These are phyloP conservation scores for Tricladium varicosporioides DNA, from an alignment of 2,329 filamentous ascomycete species.

Conservation along the genomic window DNA sequence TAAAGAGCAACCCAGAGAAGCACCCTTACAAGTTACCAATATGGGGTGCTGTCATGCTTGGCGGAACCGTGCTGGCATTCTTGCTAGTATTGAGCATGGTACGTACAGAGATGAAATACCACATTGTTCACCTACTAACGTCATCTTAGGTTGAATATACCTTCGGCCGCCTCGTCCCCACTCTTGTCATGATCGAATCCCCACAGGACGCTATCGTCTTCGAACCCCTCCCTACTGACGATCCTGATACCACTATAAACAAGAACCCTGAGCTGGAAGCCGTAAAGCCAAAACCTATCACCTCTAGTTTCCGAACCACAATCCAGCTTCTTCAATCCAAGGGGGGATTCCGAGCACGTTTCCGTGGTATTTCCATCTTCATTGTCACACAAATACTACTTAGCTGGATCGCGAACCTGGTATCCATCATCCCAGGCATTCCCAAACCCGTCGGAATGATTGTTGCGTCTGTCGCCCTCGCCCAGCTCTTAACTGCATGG, in stretches of 20 bases:
- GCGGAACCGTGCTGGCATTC: slow-evolving; percentile 9
- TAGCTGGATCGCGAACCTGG: slow-evolving; percentile 33
- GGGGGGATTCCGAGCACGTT: slow-evolving; percentile 63
- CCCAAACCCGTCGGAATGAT: slow-evolving; percentile 49
- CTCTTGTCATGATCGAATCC: slow-evolving; percentile 63
- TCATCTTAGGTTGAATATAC: slow-evolving; percentile 52
- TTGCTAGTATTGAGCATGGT: slow-evolving; percentile 17
- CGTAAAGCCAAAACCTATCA: slow-evolving; percentile 56
- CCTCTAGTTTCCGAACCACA: slow-evolving; percentile 56
- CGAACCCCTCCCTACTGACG: slow-evolving; percentile 37
- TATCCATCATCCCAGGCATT: slow-evolving; percentile 41
- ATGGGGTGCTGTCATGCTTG: slow-evolving; percentile 24
- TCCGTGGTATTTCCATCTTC: slow-evolving; percentile 63
- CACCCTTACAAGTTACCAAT: slow-evolving; percentile 18
- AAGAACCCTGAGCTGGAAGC: slow-evolving; percentile 42
- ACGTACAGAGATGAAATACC: slow-evolving; percentile 5
- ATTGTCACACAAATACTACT: slow-evolving; percentile 45
- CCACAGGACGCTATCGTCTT: slow-evolving; percentile 49
- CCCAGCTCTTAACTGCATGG: slow-evolving; percentile 74
- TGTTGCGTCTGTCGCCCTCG: slow-evolving; percentile 57
- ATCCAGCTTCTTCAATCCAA: slow-evolving; percentile 59
- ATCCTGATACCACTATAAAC: slow-evolving; percentile 31
- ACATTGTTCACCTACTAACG: slow-evolving; percentile 10
- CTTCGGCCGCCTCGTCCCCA: slow-evolving; percentile 56
- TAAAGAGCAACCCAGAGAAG: not conserved